Evolutionary conservation across 371 early-diverging fungal species (phyloP).

Genomic region (Lichtheimia corymbifera): DNA sequence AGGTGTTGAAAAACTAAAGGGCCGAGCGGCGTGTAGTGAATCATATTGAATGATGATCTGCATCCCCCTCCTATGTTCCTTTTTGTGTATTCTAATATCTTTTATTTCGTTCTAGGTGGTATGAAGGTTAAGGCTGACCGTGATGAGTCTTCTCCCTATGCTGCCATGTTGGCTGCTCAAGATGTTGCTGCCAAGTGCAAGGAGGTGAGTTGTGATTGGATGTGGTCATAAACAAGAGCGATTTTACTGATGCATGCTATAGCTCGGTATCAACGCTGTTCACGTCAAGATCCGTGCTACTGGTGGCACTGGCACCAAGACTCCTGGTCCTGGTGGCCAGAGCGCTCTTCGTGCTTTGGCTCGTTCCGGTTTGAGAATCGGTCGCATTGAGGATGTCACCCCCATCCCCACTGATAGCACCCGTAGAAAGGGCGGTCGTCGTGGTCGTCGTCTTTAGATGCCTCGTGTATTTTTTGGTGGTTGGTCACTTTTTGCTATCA

Average conservation of each 20-base stretch:
- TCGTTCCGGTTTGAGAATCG: constrained; percentile 98
- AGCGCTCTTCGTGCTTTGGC: constrained; percentile 99
- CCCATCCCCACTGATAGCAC: constrained; percentile 99
- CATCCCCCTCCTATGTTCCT: constrained; percentile 5
- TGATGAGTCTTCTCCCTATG: constrained; percentile 99
- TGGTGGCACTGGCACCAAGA: constrained; percentile 99
- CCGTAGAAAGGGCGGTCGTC: constrained; percentile 99
- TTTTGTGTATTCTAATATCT: not conserved
- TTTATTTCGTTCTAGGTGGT: constrained; percentile 73
- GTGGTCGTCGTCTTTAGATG: constrained; percentile 99
- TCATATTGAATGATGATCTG: not conserved
- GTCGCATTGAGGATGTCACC: constrained; percentile 94
- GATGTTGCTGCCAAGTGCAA: constrained; percentile 99
- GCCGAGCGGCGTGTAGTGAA: constrained; percentile 5
- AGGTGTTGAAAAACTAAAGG: not conserved
- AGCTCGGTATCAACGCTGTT: constrained; percentile 98
- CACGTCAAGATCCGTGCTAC: constrained; percentile 99
- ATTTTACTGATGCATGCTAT: not conserved
- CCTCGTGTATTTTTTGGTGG: not conserved
- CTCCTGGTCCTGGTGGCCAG: constrained; percentile 99
- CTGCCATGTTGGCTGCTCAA: constrained; percentile 99
- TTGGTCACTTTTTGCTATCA: too few relatives aligned
- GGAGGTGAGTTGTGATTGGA: constrained; percentile 54
- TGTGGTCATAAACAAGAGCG: not conserved
- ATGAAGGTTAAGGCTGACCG: constrained; percentile 99